Percentiles rank a stretch among this genome's conserved stretches.
phyloP scores from a whole-genome alignment of 1,139 yeast genomes.

The Geotrichum australiense region DNA sequence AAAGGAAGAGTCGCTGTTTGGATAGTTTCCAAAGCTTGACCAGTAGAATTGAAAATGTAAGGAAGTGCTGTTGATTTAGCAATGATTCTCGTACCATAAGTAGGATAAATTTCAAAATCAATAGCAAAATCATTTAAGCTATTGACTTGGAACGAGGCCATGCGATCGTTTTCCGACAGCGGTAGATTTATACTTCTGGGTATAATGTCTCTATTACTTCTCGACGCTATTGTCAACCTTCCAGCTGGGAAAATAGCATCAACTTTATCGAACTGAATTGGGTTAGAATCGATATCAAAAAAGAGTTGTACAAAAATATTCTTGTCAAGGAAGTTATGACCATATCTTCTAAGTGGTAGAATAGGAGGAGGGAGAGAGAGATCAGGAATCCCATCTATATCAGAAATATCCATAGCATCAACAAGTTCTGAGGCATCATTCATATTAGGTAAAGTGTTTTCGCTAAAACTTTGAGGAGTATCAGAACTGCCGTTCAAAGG shows the following conservation, averaged over 20 bases:
- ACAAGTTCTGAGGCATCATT: slow-evolving; percentile 17
- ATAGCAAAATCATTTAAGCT: slow-evolving; percentile 68
- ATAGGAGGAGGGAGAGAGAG: slow-evolving; percentile 93
- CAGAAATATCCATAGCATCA: slow-evolving; percentile 32
- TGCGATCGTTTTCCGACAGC: slow-evolving; percentile 60
- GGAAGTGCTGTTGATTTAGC: slow-evolving; percentile 81
- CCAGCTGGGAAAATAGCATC: slow-evolving; percentile 38
- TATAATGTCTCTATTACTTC: slow-evolving; percentile 50
- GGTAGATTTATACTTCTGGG: slow-evolving; percentile 85
- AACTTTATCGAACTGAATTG: slow-evolving; percentile 33
- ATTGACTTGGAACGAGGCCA: slow-evolving; percentile 82
- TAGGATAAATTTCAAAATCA: slow-evolving; percentile 89
- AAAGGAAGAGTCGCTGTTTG: slow-evolving; percentile 53
- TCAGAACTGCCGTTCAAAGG: slow-evolving; percentile 7
- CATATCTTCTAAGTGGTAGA: slow-evolving; percentile 84
- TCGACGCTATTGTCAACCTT: slow-evolving; percentile 70
- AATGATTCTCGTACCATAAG: slow-evolving; percentile 85
- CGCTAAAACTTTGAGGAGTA: neutral
- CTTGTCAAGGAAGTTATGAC: slow-evolving; percentile 89
- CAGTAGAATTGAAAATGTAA: slow-evolving; percentile 39
- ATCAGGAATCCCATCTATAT: slow-evolving; percentile 76
- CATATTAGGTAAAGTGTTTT: slow-evolving; percentile 10
- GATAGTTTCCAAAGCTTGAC: slow-evolving; percentile 34
- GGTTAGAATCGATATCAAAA: slow-evolving; percentile 38
- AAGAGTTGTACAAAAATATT: slow-evolving; percentile 75